Evolutionary conservation across 2,329 filamentous ascomycete species (phyloP).

Genomic region (Fusarium irregulare): DNA sequence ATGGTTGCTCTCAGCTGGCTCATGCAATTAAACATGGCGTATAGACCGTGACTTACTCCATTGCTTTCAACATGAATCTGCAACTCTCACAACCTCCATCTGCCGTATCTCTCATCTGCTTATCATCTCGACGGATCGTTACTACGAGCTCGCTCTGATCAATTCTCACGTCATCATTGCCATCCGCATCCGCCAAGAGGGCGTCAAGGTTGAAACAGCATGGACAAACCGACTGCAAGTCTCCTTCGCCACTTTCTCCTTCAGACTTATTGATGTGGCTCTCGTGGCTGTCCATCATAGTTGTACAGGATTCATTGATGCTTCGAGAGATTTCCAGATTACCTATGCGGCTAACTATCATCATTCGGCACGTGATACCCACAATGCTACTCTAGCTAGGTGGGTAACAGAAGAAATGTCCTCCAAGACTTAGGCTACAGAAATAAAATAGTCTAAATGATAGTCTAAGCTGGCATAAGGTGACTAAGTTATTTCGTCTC

Average conservation of each 20-base stretch:
- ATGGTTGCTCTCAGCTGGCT: not conserved
- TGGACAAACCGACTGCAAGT: not conserved
- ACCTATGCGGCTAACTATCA: not conserved
- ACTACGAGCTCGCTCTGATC: not conserved
- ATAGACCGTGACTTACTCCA: not conserved
- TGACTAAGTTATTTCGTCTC: too few relatives aligned
- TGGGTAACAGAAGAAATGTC: too few relatives aligned
- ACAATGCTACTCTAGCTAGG: slow-evolving; percentile 3
- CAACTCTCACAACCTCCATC: slow-evolving; percentile 20
- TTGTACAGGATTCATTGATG: not conserved
- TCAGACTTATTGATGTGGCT: not conserved
- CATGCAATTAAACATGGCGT: too few relatives aligned
- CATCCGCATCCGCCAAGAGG: not conserved
- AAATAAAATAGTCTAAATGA: too few relatives aligned
- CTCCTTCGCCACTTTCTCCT: too few relatives aligned
- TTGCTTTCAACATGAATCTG: slow-evolving; percentile 8
- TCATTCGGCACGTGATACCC: slow-evolving; percentile 24
- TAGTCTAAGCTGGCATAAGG: too few relatives aligned
- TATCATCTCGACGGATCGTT: not conserved
- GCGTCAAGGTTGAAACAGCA: slow-evolving; percentile 26
- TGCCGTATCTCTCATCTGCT: slow-evolving; percentile 1
- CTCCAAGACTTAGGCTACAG: too few relatives aligned
- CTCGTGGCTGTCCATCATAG: not conserved
- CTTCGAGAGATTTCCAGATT: not conserved
- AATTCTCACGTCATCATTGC: slow-evolving; percentile 5